Conservation (phyloP, 345 rosid species). For the Combretum micranthum region DNA sequence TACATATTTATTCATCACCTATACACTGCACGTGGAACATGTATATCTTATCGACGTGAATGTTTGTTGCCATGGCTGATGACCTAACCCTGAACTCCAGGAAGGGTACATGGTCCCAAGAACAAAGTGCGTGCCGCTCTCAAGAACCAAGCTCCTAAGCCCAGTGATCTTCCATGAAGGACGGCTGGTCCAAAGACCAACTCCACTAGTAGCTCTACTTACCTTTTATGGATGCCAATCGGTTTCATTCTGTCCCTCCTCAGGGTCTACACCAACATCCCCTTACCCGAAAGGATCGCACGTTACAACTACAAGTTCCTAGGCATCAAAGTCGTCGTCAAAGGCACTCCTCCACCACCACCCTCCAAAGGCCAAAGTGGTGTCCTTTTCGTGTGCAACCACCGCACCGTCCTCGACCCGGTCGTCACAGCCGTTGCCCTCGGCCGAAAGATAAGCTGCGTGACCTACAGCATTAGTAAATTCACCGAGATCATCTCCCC, state of each 20-base stretch:
- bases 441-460: slow-evolving; percentile 85
- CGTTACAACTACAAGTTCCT: slow-evolving; percentile 47
- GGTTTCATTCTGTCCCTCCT: slow-evolving; percentile 48
- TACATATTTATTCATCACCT: too few species aligned
- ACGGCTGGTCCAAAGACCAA: slow-evolving; percentile 60
- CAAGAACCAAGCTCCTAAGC: slow-evolving; percentile 63
- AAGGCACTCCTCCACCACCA: slow-evolving; percentile 69
- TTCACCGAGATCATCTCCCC: slow-evolving; percentile 84
- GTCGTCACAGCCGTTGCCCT: slow-evolving; percentile 79
- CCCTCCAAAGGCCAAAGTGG: slow-evolving; percentile 71
- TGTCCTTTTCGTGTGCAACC: slow-evolving; percentile 84
- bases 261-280: slow-evolving; percentile 55
- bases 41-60: too few species aligned
- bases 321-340: slow-evolving; percentile 49
- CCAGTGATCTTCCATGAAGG: slow-evolving; percentile 76
- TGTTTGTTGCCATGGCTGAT: too few species aligned
- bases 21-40: too few species aligned
- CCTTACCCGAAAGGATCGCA: slow-evolving; percentile 57
- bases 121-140: slow-evolving; percentile 56
- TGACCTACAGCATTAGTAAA: slow-evolving; percentile 91
- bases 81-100: slow-evolving; percentile 35
- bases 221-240: slow-evolving; percentile 67
- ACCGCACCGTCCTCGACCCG: slow-evolving; percentile 75
- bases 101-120: slow-evolving; percentile 66
- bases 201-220: slow-evolving; percentile 52